phyloP scores from a whole-genome alignment of 768 basidiomycete genomes.

The Amanita pallidorosea region DNA sequence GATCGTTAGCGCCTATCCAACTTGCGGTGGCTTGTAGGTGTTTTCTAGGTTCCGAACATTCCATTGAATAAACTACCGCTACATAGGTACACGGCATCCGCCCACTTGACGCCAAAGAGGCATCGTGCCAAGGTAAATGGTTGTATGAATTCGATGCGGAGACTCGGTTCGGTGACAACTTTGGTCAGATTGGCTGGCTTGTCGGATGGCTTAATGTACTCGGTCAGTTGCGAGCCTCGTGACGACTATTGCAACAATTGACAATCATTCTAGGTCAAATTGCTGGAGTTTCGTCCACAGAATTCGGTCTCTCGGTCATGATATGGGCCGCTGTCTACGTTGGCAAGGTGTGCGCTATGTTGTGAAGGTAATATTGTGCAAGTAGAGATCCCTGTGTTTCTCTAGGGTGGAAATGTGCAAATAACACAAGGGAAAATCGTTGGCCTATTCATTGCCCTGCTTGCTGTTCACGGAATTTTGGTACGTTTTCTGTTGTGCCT shows the following conservation, averaged over 20 bases:
- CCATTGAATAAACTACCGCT: background rate
- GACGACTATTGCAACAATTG: background rate
- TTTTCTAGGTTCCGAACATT: background rate
- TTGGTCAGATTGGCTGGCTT: slow-evolving; percentile 55
- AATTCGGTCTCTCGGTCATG: slow-evolving; percentile 74
- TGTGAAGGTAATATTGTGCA: too few relatives aligned
- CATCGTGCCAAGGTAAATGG: slow-evolving; percentile 47
- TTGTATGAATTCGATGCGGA: background rate
- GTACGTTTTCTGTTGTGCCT: slow-evolving; percentile 20
- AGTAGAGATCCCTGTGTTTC: background rate
- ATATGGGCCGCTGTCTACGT: slow-evolving; percentile 68
- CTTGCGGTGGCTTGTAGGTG: slow-evolving; percentile 59
- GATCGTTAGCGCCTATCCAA: slow-evolving; percentile 67
- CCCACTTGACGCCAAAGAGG: slow-evolving; percentile 54
- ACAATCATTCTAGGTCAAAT: slow-evolving; percentile 45
- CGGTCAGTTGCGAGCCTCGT: slow-evolving; percentile 24
- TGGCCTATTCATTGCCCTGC: slow-evolving; percentile 64
- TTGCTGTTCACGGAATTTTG: slow-evolving; percentile 69
- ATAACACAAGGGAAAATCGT: slow-evolving; percentile 67
- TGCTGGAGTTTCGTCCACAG: slow-evolving; percentile 78
- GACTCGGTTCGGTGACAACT: background rate
- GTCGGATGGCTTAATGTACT: slow-evolving; percentile 82
- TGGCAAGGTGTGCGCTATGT: slow-evolving; percentile 27
- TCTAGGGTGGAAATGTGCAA: slow-evolving; percentile 42
- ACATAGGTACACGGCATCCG: slow-evolving; percentile 66